Base-by-base conservation (phyloP, 2,329 filamentous ascomycete species). In the Aureobasidium sp. region DNA sequence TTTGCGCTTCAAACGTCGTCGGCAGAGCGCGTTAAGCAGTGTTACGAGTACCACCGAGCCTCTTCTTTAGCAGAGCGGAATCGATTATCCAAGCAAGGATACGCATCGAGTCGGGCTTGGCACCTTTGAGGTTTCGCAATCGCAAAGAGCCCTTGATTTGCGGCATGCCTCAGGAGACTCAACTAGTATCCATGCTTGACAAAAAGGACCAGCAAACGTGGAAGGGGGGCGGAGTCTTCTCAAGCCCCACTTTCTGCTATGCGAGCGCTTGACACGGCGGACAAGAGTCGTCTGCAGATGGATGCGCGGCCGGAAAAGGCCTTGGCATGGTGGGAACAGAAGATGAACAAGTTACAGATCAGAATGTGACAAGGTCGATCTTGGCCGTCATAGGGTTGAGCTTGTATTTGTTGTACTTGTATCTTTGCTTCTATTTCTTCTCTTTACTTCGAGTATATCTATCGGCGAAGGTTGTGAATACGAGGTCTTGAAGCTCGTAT, bases 201-300 rank as follows among this genome's bases (percentile, higher is more conserved):
- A 7, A 36, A n/a, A n/a, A 47, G 44, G 32, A 8, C 2, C 17
- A 37, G 48, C 32, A 23, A 37, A 52, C 13, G 46, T 27, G 29
- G 34, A 17, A 55, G 51, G 23, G 51, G 23, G 51, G 51, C 51
- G 51, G 51, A 41, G 51, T 41, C 12, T 34, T 3, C n/a, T 5
- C n/a, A 4, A 27, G 56, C 44, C 56, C 56, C 56, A 59, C 56
- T 59, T 59, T 41, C 0, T 44, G 23, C 50, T 59, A 48, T 50
- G 29, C 6, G 23, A 29, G 5, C 36, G 41, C 55, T 47, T 58
- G 55, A 58, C 55, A 58, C 42, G 55, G 29, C 55, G 55, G 27
- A 29, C 55, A 50, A 39, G 44, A 26, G 34, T 47, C 55, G 32
- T 47, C n/a, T 48, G 55, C 42, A 50, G 20, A 48, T 47, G 53